Percentiles rank a stretch among this genome's conserved stretches.
Conservation (phyloP, 2,329 filamentous ascomycete species). For the Epichloe scottii region DNA sequence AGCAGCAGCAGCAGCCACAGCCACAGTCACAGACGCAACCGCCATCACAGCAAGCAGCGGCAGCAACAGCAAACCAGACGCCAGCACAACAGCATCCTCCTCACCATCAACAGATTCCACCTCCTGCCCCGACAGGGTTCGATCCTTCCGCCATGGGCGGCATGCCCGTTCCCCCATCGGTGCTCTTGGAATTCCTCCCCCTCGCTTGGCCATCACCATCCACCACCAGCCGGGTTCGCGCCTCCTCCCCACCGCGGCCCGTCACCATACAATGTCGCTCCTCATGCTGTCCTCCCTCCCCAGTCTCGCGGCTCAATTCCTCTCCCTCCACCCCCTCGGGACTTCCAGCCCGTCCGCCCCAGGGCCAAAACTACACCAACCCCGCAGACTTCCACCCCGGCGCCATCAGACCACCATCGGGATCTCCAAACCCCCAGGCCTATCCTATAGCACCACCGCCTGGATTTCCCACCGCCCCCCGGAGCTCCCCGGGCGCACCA, state of each 20-base stretch:
- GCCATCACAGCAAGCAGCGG: neutral
- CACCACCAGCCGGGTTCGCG: slow-evolving; percentile 25
- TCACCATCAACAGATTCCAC: slow-evolving; percentile 12
- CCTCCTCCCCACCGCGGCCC: slow-evolving; percentile 19
- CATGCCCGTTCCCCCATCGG: slow-evolving; percentile 5
- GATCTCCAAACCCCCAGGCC: slow-evolving; percentile 25
- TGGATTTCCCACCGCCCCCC: slow-evolving; percentile 26
- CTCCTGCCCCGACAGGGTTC: slow-evolving; percentile 19
- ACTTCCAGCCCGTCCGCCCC: slow-evolving; percentile 36
- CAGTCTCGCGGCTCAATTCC: slow-evolving; percentile 18
- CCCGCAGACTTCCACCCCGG: slow-evolving; percentile 36
- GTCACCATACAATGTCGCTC: slow-evolving; percentile 20
- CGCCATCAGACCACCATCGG: slow-evolving; percentile 26
- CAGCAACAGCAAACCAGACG: slow-evolving; percentile 2
- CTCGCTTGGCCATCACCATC: slow-evolving; percentile 7
- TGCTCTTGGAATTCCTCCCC: slow-evolving; percentile 11
- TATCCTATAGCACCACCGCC: slow-evolving; percentile 28
- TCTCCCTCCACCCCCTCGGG: slow-evolving; percentile 38
- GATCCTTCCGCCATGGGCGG: slow-evolving; percentile 20
- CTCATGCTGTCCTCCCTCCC: slow-evolving; percentile 8
- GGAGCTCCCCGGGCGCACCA: slow-evolving; percentile 13
- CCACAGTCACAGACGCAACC: slow-evolving; percentile 4
- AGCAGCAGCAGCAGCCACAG: slow-evolving; percentile 27
- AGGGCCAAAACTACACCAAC: slow-evolving; percentile 33
- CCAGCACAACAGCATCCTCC: slow-evolving; percentile 14